Evolutionary conservation across 108 stramenopile species (phyloP).

Genomic region (Cyclotella atomus): DNA sequence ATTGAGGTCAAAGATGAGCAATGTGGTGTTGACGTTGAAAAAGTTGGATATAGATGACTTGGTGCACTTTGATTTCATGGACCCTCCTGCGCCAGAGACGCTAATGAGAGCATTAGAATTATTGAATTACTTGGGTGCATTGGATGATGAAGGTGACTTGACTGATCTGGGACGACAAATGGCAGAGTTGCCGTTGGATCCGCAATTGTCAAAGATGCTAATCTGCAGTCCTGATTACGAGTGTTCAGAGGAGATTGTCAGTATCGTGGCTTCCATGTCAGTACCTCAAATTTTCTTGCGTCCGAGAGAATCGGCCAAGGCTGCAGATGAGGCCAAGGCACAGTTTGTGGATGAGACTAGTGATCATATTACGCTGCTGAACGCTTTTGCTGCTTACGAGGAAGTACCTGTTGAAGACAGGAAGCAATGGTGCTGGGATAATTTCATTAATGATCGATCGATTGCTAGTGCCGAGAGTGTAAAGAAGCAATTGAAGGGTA

Average conservation of each 20-base stretch:
- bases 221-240: slow-evolving; percentile 93
- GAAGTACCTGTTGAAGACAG: slow-evolving; percentile 75
- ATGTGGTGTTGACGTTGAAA: slow-evolving; percentile 95
- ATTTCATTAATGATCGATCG: slow-evolving; percentile 95
- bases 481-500: slow-evolving; percentile 86
- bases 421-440: slow-evolving; percentile 98
- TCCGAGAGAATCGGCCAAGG: slow-evolving; percentile 94
- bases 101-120: slow-evolving; percentile 98
- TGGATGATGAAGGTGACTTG: slow-evolving; percentile 98
- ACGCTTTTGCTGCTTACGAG: slow-evolving; percentile 94
- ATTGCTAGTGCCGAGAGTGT: slow-evolving; percentile 93
- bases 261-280: slow-evolving; percentile 95
- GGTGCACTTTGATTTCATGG: slow-evolving; percentile 99
- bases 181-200: slow-evolving; percentile 94
- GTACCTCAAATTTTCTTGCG: slow-evolving; percentile 97
- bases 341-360: slow-evolving; percentile 96
- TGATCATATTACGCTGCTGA: slow-evolving; percentile 97
- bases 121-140: slow-evolving; percentile 96
- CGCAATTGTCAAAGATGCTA: slow-evolving; percentile 93
- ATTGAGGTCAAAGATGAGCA: slow-evolving; percentile 91
- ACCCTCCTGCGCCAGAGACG: slow-evolving; percentile 99
- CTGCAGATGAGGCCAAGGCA: slow-evolving; percentile 98
- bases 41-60: slow-evolving; percentile 98
- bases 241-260: slow-evolving; percentile 97
- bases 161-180: slow-evolving; percentile 97